Percentiles rank a stretch among this genome's conserved stretches.
Conservation (phyloP, 208 protist species). For the Wallacemonas sp. region DNA sequence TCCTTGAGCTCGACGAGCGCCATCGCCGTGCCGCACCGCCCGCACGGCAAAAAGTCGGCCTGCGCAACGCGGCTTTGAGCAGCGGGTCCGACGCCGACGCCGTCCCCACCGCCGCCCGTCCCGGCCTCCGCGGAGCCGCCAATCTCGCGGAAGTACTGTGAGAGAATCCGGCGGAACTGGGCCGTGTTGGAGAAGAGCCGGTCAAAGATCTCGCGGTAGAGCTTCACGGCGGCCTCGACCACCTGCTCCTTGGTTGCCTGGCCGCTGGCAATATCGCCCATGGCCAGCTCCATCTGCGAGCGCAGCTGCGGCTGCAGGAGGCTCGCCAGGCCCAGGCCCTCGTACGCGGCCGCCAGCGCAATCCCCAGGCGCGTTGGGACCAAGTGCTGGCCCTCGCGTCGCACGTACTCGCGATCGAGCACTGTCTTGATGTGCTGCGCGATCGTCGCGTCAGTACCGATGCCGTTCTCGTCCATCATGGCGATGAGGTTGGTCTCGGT, state of each 20-base stretch:
- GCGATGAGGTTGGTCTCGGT: conserved; percentile 98
- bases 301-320: conserved; percentile 92
- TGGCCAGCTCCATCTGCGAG: conserved; percentile 93
- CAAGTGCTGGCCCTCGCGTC: conserved; percentile 76
- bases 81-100: background rate
- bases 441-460: conserved; percentile 99
- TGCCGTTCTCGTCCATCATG: conserved; percentile 98
- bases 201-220: conserved; percentile 83
- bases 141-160: conserved; percentile 35
- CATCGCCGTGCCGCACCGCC: conserved; percentile 50
- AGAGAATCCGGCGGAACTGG: conserved; percentile 60
- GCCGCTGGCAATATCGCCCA: conserved; percentile 86
- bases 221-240: conserved; percentile 67
- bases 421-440: conserved; percentile 99
- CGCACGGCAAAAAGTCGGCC: conserved; percentile 43
- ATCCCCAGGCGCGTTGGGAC: conserved; percentile 95
- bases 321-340: conserved; percentile 91
- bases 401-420: conserved; percentile 91
- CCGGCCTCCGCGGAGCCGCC: background rate
- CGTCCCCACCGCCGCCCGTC: background rate
- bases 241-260: conserved; percentile 78
- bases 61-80: conserved; percentile 29
- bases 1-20: conserved; percentile 54
- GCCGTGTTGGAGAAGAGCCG: conserved; percentile 40
- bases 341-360: conserved; percentile 95